These are phyloP conservation scores for Sporothrix variecibatus DNA, from an alignment of 2,329 filamentous ascomycete genomes.

Conservation along the genomic window DNA sequence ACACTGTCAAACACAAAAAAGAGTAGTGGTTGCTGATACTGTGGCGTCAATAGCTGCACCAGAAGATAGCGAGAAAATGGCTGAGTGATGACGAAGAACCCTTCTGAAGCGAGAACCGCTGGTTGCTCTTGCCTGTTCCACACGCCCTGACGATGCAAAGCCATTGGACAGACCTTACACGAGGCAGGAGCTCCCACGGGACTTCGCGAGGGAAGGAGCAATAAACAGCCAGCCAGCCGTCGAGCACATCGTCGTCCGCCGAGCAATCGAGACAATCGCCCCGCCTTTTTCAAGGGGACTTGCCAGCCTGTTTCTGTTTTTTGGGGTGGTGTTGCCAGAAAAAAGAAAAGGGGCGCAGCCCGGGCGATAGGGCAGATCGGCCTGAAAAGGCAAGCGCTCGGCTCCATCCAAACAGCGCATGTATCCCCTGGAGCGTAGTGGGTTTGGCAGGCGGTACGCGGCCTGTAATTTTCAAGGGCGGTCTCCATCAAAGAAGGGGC, in stretches of 20 bases:
- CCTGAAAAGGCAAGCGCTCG: background rate
- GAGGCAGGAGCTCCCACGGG: background rate
- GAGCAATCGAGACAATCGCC: background rate
- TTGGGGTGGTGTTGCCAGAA: background rate
- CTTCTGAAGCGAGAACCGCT: background rate
- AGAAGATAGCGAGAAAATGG: background rate
- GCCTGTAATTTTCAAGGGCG: conserved; percentile 6
- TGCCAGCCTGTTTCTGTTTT: background rate
- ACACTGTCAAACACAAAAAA: background rate
- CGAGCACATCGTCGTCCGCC: background rate
- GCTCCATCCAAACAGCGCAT: background rate
- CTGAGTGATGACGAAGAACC: conserved; percentile 5
- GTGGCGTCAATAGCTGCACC: background rate
- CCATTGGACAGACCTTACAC: background rate
- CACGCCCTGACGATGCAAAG: background rate
- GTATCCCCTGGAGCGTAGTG: background rate
- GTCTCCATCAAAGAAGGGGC: background rate
- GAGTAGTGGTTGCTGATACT: background rate
- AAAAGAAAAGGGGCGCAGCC: conserved; percentile 7
- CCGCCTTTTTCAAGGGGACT: background rate
- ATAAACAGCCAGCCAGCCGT: background rate
- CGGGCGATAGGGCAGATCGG: conserved; percentile 1
- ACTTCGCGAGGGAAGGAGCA: background rate
- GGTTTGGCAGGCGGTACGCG: background rate
- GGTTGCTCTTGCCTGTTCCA: conserved; percentile 6